phyloP scores from a whole-genome alignment of 805 yeast species.

The Ogataea kodamae region DNA sequence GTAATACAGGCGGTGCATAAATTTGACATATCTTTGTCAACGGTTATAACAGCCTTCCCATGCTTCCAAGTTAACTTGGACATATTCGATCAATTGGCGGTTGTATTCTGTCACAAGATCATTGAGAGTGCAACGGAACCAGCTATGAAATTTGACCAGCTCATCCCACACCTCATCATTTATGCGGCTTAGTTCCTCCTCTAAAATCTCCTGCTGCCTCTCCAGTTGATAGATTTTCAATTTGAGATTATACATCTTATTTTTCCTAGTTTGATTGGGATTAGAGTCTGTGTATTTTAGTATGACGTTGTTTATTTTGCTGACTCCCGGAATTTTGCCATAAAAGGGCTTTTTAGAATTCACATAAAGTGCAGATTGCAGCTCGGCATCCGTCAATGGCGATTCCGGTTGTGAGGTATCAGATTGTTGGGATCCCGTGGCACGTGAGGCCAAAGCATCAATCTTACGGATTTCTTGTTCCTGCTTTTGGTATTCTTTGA shows the following conservation, averaged over 20 bases:
- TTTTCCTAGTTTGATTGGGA: slow-evolving; percentile 34
- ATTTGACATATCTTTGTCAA: slow-evolving; percentile 5
- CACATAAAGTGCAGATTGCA: slow-evolving; percentile 30
- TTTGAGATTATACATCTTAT: slow-evolving; percentile 29
- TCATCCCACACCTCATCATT: slow-evolving; percentile 25
- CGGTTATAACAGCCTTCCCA: slow-evolving; percentile 28
- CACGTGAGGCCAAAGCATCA: slow-evolving; percentile 29
- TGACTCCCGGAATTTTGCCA: slow-evolving; percentile 36
- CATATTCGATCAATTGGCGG: slow-evolving; percentile 22
- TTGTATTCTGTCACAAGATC: slow-evolving; percentile 24
- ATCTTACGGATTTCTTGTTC: slow-evolving; percentile 32
- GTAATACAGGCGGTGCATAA: slow-evolving; percentile 1
- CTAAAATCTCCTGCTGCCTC: slow-evolving; percentile 28
- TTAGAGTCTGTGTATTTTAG: slow-evolving; percentile 34
- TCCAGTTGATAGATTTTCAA: slow-evolving; percentile 31
- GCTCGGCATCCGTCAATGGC: slow-evolving; percentile 33
- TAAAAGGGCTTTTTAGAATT: slow-evolving; percentile 28
- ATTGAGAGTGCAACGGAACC: slow-evolving; percentile 30
- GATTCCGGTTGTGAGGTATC: slow-evolving; percentile 18
- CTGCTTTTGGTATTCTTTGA: slow-evolving; percentile 27
- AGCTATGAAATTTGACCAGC: slow-evolving; percentile 29
- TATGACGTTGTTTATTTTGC: slow-evolving; percentile 33
- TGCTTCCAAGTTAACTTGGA: slow-evolving; percentile 22
- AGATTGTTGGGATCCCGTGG: slow-evolving; percentile 18
- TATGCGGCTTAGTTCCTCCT: slow-evolving; percentile 26